Conservation (phyloP, 78 protist genomes). For the Mastigamoeba balamuthi region DNA sequence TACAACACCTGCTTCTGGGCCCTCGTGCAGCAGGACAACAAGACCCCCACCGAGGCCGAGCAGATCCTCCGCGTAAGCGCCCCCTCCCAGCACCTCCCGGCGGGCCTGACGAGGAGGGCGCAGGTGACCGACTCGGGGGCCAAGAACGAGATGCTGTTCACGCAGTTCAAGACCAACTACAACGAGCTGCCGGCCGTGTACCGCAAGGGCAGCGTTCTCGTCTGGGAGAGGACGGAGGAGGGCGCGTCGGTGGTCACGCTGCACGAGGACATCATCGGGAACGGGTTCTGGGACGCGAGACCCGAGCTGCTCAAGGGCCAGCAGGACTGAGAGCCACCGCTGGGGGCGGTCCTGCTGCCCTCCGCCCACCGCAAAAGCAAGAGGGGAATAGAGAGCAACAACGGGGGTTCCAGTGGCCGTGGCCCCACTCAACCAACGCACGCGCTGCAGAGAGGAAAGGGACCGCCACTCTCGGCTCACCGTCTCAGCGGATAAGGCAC, state of each 20-base stretch:
- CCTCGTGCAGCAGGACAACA: conserved; percentile 53
- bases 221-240: background rate
- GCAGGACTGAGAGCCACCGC: too few species aligned
- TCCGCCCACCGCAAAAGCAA: too few species aligned
- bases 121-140: conserved; percentile 43
- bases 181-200: conserved; percentile 33
- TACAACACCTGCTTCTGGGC: conserved; percentile 79
- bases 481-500: too few species aligned
- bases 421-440: too few species aligned
- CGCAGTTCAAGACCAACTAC: conserved; percentile 64
- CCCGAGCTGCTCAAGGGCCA: conserved; percentile 39
- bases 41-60: conserved; percentile 52
- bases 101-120: background rate
- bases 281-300: conserved; percentile 45
- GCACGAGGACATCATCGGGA: conserved; percentile 43
- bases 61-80: background rate
- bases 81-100: background rate
- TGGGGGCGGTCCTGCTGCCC: too few species aligned
- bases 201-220: conserved; percentile 58
- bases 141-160: conserved; percentile 79
- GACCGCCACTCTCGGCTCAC: too few species aligned
- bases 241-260: background rate
- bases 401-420: too few species aligned
- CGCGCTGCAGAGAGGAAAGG: too few species aligned
- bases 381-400: too few species aligned